Percentiles rank a stretch among this genome's conserved stretches.
These are phyloP conservation scores for Sporobolomyces roseus DNA, from an alignment of 768 basidiomycete genomes.

Conservation along the genomic window DNA sequence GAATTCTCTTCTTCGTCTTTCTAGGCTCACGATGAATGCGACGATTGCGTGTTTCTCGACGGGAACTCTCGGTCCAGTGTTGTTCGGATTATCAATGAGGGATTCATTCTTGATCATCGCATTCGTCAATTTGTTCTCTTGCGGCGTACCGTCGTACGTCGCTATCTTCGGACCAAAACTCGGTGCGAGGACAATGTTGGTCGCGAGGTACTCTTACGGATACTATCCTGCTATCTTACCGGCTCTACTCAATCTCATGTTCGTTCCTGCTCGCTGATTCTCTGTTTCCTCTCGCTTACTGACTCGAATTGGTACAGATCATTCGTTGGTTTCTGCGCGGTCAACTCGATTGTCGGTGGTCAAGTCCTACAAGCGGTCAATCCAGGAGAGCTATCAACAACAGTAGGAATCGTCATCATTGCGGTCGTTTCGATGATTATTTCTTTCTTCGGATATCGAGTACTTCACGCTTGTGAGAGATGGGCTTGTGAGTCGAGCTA, in stretches of 20 bases:
- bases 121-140: conserved; percentile 65
- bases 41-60: conserved; percentile 58
- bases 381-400: conserved; percentile 56
- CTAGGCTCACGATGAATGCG: conserved; percentile 37
- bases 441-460: conserved; percentile 43
- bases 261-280: neutral
- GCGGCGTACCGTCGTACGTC: conserved; percentile 59
- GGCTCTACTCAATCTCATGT: conserved; percentile 56
- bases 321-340: conserved; percentile 62
- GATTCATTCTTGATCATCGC: conserved; percentile 64
- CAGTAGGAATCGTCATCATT: conserved; percentile 76
- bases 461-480: conserved; percentile 55
- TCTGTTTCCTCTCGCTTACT: neutral
- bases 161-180: conserved; percentile 73
- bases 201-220: conserved; percentile 58
- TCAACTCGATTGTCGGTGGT: conserved; percentile 67
- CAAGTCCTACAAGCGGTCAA: conserved; percentile 63
- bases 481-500: conserved; percentile 57
- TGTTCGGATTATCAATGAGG: conserved; percentile 61
- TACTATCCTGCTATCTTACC: conserved; percentile 51
- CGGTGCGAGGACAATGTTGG: conserved; percentile 77
- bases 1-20: neutral
- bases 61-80: conserved; percentile 64
- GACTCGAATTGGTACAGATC: conserved; percentile 45
- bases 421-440: conserved; percentile 63